Evolutionary conservation across 352 stramenopile species (phyloP).

Genomic region (Phytophthora syringae): DNA sequence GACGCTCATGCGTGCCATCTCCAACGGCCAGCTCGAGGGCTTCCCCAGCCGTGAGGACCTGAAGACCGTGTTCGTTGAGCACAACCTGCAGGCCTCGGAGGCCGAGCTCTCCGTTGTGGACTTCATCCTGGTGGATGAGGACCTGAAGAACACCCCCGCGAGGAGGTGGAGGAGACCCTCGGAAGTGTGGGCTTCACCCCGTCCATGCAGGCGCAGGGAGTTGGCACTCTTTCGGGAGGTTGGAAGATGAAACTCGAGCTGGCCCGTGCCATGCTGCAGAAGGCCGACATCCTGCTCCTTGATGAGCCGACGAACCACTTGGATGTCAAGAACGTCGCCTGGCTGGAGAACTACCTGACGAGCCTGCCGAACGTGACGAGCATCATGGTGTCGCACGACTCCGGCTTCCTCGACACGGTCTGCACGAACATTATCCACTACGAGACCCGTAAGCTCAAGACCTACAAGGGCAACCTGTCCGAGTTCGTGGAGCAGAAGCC

Average conservation of each 20-base stretch:
- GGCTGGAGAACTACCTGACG: constrained; percentile 93
- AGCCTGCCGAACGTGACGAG: constrained; percentile 90
- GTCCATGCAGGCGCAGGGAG: constrained; percentile 93
- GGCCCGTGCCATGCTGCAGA: constrained; percentile 94
- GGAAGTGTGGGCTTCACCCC: constrained; percentile 93
- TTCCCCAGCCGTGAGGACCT: constrained; percentile 96
- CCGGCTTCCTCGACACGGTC: constrained; percentile 97
- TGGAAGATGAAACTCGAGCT: constrained; percentile 97
- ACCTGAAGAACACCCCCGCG: constrained; percentile 90
- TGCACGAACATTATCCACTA: constrained; percentile 99
- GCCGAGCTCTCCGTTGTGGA: constrained; percentile 85
- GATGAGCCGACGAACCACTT: constrained; percentile 97
- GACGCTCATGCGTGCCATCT: constrained; percentile 97
- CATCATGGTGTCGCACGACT: constrained; percentile 97
- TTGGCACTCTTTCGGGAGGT: constrained; percentile 94
- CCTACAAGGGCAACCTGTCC: constrained; percentile 89
- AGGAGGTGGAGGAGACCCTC: constrained; percentile 94
- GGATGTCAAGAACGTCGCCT: constrained; percentile 93
- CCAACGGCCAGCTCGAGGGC: constrained; percentile 95
- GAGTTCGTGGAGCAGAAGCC: constrained; percentile 88
- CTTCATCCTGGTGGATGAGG: constrained; percentile 88
- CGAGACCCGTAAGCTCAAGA: constrained; percentile 93
- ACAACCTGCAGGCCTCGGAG: constrained; percentile 95
- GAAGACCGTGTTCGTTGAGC: constrained; percentile 96
- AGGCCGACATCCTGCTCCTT: constrained; percentile 96